Percentiles rank a stretch among this genome's conserved stretches.
Evolutionary conservation across 495 filamentous ascomycete genomes (phyloP).

Genomic region (Neurospora sp.): DNA sequence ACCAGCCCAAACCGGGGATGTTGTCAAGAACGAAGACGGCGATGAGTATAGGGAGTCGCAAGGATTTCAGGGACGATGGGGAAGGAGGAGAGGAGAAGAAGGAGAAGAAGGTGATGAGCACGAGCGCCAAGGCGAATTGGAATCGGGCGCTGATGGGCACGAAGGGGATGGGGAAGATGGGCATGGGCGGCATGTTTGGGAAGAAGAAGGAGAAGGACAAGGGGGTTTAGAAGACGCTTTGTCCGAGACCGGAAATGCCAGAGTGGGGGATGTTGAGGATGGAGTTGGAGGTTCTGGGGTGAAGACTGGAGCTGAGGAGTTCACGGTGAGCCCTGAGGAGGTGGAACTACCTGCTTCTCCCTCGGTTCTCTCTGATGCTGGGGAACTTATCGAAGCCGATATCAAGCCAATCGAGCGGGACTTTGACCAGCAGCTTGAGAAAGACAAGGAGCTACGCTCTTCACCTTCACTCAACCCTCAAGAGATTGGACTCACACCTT

Average conservation of each 20-base stretch:
- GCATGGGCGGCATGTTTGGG: background rate
- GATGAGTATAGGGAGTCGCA: background rate
- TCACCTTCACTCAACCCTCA: too few species aligned
- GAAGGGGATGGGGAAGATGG: background rate
- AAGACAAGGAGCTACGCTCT: background rate
- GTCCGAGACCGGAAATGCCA: background rate
- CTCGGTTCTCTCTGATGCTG: background rate
- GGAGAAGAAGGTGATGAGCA: background rate
- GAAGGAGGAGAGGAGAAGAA: background rate
- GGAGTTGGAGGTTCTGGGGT: background rate
- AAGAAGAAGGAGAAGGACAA: background rate
- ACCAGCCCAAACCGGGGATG: background rate
- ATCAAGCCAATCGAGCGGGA: background rate
- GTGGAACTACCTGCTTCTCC: too few species aligned
- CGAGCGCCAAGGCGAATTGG: background rate
- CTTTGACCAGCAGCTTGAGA: background rate
- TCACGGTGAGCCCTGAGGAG: too few species aligned
- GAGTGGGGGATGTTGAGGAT: background rate
- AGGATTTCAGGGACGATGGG: background rate
- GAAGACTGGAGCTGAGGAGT: background rate
- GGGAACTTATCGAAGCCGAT: background rate
- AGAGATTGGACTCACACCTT: too few species aligned
- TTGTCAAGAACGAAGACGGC: background rate
- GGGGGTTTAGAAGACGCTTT: background rate
- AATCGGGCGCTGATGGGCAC: background rate